A percentile compares a stretch with the other conserved stretches of the same genome.
Conservation (phyloP, 345 rosid genomes). For the Sonneratia caseolaris region DNA sequence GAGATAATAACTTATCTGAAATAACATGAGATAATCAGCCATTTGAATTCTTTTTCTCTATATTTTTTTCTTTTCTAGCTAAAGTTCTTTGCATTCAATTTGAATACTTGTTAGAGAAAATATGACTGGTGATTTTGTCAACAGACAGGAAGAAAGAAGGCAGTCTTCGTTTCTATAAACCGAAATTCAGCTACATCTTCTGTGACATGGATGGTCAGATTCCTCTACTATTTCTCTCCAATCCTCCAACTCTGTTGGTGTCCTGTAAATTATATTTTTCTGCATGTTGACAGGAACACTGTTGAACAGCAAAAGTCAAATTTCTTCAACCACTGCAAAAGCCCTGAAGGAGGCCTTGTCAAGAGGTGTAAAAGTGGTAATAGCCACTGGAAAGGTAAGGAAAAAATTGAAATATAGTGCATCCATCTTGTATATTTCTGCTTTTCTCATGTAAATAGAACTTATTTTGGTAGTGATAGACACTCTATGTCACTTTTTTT, state of each 20-base stretch:
- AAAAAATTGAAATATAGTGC: not conserved
- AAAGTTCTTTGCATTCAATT: not conserved
- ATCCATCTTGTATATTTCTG: not conserved
- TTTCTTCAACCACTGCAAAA: conserved; percentile 53
- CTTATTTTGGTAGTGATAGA: not conserved
- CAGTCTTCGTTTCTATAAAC: conserved; percentile 70
- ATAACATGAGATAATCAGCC: not conserved
- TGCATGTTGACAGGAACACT: conserved; percentile 49
- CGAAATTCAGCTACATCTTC: conserved; percentile 91
- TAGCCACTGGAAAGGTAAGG: conserved; percentile 90
- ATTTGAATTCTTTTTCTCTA: not conserved
- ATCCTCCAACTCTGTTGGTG: conserved; percentile 5
- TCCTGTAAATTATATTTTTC: conserved; percentile 12
- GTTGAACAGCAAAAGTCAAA: conserved; percentile 68
- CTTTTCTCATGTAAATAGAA: not conserved
- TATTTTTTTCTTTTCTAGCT: conserved; percentile 8
- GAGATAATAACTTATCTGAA: not conserved
- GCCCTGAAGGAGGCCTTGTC: conserved; percentile 80
- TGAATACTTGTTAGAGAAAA: conserved; percentile 15
- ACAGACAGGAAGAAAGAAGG: conserved; percentile 92
- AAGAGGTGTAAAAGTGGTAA: conserved; percentile 83
- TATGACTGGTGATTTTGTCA: conserved; percentile 34
- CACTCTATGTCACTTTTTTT: not conserved
- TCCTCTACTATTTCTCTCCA: conserved; percentile 8
- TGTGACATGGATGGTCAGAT: conserved; percentile 96